phyloP scores from a whole-genome alignment of 352 stramenopile genomes.

The Aphanomyces invadans region DNA sequence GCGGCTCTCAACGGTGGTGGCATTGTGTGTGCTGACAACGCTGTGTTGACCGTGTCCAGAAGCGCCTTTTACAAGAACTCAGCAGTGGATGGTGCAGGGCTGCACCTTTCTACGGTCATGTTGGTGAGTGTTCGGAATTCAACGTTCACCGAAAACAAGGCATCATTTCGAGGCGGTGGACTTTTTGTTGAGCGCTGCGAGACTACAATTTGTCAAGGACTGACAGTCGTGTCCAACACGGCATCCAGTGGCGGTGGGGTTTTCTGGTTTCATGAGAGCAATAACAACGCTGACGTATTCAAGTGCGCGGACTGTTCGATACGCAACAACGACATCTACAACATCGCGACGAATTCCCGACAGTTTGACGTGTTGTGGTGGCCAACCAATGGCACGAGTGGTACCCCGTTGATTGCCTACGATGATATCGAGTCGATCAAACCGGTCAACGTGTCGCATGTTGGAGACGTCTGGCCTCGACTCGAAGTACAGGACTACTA shows the following conservation, averaged over 20 bases:
- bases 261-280: slow-evolving; percentile 1
- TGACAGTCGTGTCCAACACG: background rate
- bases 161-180: background rate
- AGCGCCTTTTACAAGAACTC: background rate
- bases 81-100: slow-evolving; percentile 7
- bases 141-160: background rate
- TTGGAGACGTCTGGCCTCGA: background rate
- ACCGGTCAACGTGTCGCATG: background rate
- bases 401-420: background rate
- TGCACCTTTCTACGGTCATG: background rate
- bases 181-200: background rate
- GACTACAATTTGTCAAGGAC: background rate
- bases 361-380: slow-evolving; percentile 15
- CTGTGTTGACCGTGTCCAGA: slow-evolving; percentile 8
- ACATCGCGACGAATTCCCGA: slow-evolving; percentile 3
- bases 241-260: slow-evolving; percentile 12
- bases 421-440: background rate
- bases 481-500: slow-evolving; percentile 18
- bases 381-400: slow-evolving; percentile 3
- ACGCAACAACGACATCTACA: background rate
- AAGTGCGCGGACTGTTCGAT: background rate
- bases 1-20: background rate
- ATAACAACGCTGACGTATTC: background rate
- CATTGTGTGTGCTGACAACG: slow-evolving; percentile 31
- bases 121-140: background rate